Percentiles rank a stretch among this genome's conserved stretches.
Conservation (phyloP, 2,329 filamentous ascomycete genomes). For the Claviceps fusiformis region DNA sequence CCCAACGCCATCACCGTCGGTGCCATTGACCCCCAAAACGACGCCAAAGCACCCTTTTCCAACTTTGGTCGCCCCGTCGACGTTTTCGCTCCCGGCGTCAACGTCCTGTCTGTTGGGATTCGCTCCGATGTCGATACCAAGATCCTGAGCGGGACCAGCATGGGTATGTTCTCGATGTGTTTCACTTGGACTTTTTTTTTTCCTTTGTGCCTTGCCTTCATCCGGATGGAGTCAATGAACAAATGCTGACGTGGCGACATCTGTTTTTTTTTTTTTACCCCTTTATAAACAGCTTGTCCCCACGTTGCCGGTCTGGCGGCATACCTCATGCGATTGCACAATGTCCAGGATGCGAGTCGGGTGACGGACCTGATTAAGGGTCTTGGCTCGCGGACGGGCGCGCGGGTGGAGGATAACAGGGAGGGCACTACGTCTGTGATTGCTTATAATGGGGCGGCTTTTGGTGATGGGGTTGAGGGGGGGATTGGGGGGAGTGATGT, state of each 20-base stretch:
- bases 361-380: slow-evolving; percentile 36
- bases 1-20: slow-evolving; percentile 45
- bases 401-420: slow-evolving; percentile 28
- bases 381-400: slow-evolving; percentile 34
- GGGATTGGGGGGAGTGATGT: slow-evolving; percentile 3
- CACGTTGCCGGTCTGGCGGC: slow-evolving; percentile 55
- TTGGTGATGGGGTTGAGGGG: background rate
- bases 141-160: slow-evolving; percentile 41
- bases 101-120: slow-evolving; percentile 40
- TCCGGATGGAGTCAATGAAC: background rate
- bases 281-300: slow-evolving; percentile 35
- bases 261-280: too few relatives aligned
- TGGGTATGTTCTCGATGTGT: slow-evolving; percentile 24
- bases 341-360: slow-evolving; percentile 23
- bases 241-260: background rate
- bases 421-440: slow-evolving; percentile 36
- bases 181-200: background rate
- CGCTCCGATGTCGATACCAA: slow-evolving; percentile 29
- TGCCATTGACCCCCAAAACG: slow-evolving; percentile 38
- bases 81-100: slow-evolving; percentile 42
- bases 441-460: slow-evolving; percentile 38
- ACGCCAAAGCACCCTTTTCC: slow-evolving; percentile 38
- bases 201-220: background rate
- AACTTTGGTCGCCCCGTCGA: slow-evolving; percentile 43
- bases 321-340: slow-evolving; percentile 49